Evolutionary conservation across 2,329 filamentous ascomycete species (phyloP).

Genomic region (Coniochaeta ligniaria): DNA sequence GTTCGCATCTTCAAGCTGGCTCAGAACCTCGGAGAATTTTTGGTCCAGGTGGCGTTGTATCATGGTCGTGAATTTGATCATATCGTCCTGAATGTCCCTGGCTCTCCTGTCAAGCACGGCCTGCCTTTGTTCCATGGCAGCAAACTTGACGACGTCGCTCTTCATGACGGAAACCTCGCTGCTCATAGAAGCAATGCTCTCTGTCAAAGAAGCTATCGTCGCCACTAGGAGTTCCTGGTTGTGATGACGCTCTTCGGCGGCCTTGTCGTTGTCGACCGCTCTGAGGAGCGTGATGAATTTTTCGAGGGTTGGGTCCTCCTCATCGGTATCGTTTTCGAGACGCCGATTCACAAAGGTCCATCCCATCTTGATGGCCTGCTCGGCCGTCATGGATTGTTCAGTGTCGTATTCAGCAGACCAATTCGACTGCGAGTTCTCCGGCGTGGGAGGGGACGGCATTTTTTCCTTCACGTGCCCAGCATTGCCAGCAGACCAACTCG

Average conservation of each 20-base stretch:
- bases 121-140: not conserved
- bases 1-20: not conserved
- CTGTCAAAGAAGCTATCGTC: not conserved
- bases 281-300: not conserved
- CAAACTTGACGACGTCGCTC: not conserved
- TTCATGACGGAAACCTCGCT: not conserved
- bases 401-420: not conserved
- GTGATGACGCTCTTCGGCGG: not conserved
- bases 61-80: not conserved
- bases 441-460: not conserved
- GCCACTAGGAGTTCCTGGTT: not conserved
- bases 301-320: not conserved
- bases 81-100: not conserved
- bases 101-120: not conserved
- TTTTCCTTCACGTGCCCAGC: not conserved
- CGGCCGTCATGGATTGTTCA: not conserved
- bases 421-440: not conserved
- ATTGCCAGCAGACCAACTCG: no score
- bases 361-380: not conserved
- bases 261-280: not conserved
- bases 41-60: not conserved
- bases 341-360: not conserved
- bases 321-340: not conserved
- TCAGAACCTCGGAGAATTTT: not conserved
- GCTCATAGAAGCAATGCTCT: not conserved